Percentiles rank a stretch among this genome's conserved stretches.
These are phyloP conservation scores for Lithocarpus polystachyus DNA, from an alignment of 306 rosid species.

Conservation along the genomic window DNA sequence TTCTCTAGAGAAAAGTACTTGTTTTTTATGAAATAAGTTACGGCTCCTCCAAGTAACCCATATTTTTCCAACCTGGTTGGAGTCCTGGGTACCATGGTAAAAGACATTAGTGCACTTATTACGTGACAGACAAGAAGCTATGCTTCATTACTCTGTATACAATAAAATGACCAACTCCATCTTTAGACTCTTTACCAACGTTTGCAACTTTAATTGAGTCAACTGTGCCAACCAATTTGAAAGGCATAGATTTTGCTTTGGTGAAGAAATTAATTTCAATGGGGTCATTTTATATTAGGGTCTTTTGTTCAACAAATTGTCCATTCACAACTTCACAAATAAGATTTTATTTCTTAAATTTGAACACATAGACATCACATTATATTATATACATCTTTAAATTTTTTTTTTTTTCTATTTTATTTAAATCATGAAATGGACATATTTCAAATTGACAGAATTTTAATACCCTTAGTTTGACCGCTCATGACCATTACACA, in stretches of 20 bases:
- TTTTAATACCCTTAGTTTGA: too few relatives aligned
- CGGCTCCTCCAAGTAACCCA: background rate
- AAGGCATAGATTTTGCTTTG: background rate
- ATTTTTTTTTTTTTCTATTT: too few relatives aligned
- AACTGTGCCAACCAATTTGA: background rate
- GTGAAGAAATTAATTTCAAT: background rate
- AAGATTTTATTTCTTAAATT: too few relatives aligned
- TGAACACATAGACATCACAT: too few relatives aligned
- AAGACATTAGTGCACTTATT: background rate
- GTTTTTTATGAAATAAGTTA: background rate
- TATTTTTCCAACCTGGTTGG: background rate
- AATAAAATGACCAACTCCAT: background rate
- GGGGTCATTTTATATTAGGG: background rate
- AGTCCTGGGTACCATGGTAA: background rate
- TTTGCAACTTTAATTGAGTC: too few relatives aligned
- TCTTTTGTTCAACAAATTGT: too few relatives aligned
- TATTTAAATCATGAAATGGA: too few relatives aligned
- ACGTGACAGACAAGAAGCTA: background rate
- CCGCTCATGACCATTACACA: background rate
- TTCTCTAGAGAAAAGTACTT: background rate
- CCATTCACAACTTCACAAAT: too few relatives aligned
- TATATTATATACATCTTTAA: too few relatives aligned
- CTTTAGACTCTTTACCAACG: background rate
- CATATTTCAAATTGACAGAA: too few relatives aligned
- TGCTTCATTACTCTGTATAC: too few relatives aligned